phyloP scores from a whole-genome alignment of 345 rosid species.

The Theobroma cacao region DNA sequence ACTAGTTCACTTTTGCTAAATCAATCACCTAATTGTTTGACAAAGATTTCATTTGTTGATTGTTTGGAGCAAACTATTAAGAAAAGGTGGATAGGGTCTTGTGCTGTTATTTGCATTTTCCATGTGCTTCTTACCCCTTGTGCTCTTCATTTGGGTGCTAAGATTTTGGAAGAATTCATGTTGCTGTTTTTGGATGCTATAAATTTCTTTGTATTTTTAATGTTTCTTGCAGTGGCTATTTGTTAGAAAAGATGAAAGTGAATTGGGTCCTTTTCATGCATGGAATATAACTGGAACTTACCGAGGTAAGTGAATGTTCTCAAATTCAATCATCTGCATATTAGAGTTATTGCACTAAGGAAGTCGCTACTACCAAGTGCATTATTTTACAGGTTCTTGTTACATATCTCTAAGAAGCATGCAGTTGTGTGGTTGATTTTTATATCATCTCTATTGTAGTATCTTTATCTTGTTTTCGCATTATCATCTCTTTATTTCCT shows the following conservation, averaged over 20 bases:
- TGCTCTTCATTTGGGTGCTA: neutral
- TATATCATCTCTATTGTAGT: neutral
- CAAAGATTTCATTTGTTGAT: neutral
- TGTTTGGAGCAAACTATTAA: neutral
- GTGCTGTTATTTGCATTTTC: neutral
- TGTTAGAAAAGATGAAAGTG: constrained; percentile 58
- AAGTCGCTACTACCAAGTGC: neutral
- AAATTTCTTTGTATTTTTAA: constrained; percentile 11
- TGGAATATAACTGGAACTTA: constrained; percentile 99
- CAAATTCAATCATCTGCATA: neutral
- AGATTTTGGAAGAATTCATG: neutral
- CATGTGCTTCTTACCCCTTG: neutral
- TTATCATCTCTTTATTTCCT: neutral
- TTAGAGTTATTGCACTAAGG: neutral
- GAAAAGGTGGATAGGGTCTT: neutral
- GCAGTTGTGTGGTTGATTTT: neutral
- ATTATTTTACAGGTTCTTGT: neutral
- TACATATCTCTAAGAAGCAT: neutral
- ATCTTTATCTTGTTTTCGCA: neutral
- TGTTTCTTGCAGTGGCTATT: constrained; percentile 72
- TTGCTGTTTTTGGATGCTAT: neutral
- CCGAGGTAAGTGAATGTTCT: constrained; percentile 59
- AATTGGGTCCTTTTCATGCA: constrained; percentile 62
- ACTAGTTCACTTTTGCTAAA: neutral
- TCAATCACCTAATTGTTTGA: constrained; percentile 3